A percentile compares a stretch with the other conserved stretches of the same genome.
These are phyloP conservation scores for Phytophthora uliginosa DNA, from an alignment of 352 stramenopile species.

Conservation along the genomic window DNA sequence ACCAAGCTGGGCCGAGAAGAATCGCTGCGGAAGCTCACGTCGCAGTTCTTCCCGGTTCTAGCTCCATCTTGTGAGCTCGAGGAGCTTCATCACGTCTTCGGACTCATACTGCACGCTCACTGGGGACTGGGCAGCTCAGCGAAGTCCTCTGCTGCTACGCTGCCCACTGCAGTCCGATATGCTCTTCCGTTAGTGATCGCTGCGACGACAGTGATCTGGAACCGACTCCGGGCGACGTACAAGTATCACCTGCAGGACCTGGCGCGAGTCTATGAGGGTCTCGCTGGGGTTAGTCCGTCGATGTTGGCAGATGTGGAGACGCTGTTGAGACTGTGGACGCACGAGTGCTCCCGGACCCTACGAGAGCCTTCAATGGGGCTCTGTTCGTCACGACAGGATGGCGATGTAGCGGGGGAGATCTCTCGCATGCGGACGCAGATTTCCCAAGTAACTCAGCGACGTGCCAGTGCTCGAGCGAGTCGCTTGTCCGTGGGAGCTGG, in stretches of 20 bases:
- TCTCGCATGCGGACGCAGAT: constrained; percentile 24
- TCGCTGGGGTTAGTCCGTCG: constrained; percentile 47
- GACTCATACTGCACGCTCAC: constrained; percentile 22
- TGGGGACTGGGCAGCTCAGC: constrained; percentile 1
- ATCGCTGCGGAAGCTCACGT: constrained; percentile 26
- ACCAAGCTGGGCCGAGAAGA: constrained; percentile 7
- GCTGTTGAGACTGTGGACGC: constrained; percentile 56
- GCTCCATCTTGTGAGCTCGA: constrained; percentile 26
- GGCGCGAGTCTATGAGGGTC: constrained; percentile 53
- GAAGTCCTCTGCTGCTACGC: background rate
- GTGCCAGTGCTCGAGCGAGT: constrained; percentile 40
- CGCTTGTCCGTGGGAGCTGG: constrained; percentile 16
- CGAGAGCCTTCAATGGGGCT: constrained; percentile 32
- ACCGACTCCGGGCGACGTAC: constrained; percentile 40
- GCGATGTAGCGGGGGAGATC: constrained; percentile 21
- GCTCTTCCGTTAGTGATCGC: constrained; percentile 43
- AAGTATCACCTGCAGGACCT: constrained; percentile 64
- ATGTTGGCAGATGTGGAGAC: constrained; percentile 54
- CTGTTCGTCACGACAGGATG: constrained; percentile 14
- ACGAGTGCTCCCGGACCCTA: constrained; percentile 58
- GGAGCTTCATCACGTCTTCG: constrained; percentile 53
- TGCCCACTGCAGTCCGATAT: constrained; percentile 30
- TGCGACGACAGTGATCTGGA: constrained; percentile 63
- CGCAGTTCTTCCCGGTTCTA: constrained; percentile 48
- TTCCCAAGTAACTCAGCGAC: constrained; percentile 28